Base-by-base conservation (phyloP, 768 basidiomycete genomes). In the Suillus lakei region DNA sequence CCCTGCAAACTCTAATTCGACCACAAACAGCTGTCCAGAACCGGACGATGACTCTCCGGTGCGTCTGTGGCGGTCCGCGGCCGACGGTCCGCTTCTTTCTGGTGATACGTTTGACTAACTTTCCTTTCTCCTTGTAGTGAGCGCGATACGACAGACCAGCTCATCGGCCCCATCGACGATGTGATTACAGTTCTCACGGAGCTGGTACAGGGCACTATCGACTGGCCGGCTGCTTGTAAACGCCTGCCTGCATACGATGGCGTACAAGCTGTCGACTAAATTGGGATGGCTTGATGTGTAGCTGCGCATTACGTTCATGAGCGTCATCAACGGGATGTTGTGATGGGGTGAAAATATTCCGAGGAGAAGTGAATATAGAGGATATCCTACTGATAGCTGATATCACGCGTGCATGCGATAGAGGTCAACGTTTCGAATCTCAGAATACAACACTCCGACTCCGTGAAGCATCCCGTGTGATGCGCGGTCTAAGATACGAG, bases 1-100 rank as follows among this genome's bases (percentile, higher is more conserved):
- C 60, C 60, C 60, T 61, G 30, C 48, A 56, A 61, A 61, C 43
- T 56, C 21, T 56, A 56, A 59, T 26, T 59, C n/a, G 41, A 34
- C 34, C 30, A 36, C 30, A 34, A 65, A 66, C 77, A 97, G 96
- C 97, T 66, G 81, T 96, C 60, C 88, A 92, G 79, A 97, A 98
- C 74, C 82, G 90, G 65, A 99, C 97, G 43, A 91, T 98, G 85
- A 99, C 97, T 12, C 86, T 97, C 66, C 88, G 95, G 94, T 94
- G 74, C 76, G 91, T 82, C 59, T 62, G 64, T 64, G 60, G 56
- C 61, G 51, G 12, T 12, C 36, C n/a, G 26, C 61, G 1, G 30
- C 6, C 10, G 30, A 51, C 26, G 28, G 58, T n/a, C 43, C 44
- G 38, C 55, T 51, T 62, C 50, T 38, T 60, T 32, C 62, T 64